Conservation (phyloP, 352 stramenopile species). For the Pythium pyrilobum region DNA sequence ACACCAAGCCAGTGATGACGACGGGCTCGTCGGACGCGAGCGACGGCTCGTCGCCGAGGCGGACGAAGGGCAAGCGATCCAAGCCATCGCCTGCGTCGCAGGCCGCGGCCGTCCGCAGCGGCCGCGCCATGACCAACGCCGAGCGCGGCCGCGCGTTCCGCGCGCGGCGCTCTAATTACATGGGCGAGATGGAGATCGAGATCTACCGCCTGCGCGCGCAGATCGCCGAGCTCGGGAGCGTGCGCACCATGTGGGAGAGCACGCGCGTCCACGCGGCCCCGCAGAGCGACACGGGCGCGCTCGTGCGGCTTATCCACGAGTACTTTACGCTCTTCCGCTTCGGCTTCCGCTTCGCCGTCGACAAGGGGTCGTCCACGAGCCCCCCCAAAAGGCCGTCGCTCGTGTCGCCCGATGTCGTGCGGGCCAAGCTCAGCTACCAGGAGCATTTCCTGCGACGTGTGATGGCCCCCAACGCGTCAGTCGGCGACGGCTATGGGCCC, state of each 20-base stretch:
- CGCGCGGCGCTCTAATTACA: conserved; percentile 11
- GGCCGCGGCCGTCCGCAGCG: too few species aligned
- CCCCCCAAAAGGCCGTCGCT: neutral
- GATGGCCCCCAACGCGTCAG: conserved; percentile 6
- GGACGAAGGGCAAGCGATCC: too few species aligned
- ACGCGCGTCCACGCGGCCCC: conserved; percentile 9
- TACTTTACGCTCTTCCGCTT: conserved; percentile 16
- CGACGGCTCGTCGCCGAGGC: too few species aligned
- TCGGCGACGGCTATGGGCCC: conserved; percentile 10
- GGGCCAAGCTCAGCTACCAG: conserved; percentile 17
- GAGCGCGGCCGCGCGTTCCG: conserved; percentile 23
- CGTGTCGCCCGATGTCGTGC: conserved; percentile 11
- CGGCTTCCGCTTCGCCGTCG: conserved; percentile 6
- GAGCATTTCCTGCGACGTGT: conserved; percentile 19
- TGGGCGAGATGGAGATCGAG: conserved; percentile 14
- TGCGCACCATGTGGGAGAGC: conserved; percentile 15
- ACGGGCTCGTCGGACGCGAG: too few species aligned
- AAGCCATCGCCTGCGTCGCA: neutral
- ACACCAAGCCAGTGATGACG: too few species aligned
- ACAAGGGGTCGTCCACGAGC: neutral
- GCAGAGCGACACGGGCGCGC: conserved; percentile 15
- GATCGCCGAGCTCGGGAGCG: conserved; percentile 15
- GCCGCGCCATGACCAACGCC: conserved; percentile 16
- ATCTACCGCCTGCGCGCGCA: conserved; percentile 16
- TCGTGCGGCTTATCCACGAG: conserved; percentile 14